Conservation (phyloP, 371 early-diverging fungal species). For the Amoeboaphelidium protococcarum region DNA sequence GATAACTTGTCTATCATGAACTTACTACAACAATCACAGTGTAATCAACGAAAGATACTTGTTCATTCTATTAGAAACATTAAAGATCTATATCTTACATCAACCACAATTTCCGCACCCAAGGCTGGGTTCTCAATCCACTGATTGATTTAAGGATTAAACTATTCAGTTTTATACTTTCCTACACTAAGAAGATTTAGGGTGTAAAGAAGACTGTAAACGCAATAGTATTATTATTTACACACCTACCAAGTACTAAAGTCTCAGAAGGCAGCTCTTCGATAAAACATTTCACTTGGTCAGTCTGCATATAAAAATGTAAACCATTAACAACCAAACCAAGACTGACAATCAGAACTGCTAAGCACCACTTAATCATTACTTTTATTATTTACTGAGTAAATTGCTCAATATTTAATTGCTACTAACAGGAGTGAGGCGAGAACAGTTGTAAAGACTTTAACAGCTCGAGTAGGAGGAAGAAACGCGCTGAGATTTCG, state of each 20-base stretch:
- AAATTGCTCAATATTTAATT: background rate
- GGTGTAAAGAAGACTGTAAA: background rate
- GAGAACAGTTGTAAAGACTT: background rate
- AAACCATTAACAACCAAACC: background rate
- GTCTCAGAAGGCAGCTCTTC: background rate
- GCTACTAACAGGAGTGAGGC: background rate
- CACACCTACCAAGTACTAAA: background rate
- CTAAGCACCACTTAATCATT: too few relatives aligned
- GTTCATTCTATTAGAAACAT: too few relatives aligned
- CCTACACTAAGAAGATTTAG: background rate
- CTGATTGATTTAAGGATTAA: background rate
- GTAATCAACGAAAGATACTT: too few relatives aligned
- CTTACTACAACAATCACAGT: too few relatives aligned
- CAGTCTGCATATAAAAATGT: background rate
- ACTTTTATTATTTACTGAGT: background rate
- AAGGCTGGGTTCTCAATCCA: background rate
- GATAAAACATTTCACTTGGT: background rate
- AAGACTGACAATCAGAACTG: background rate
- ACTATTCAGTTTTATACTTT: background rate
- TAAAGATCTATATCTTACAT: too few relatives aligned
- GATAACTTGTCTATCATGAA: background rate
- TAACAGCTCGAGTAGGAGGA: too few relatives aligned
- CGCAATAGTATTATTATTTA: too few relatives aligned
- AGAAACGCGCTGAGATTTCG: too few relatives aligned
- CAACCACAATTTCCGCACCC: background rate